Percentiles rank a stretch among this genome's conserved stretches.
phyloP scores from a whole-genome alignment of 2,329 filamentous ascomycete species.

The Talaromyces amestolkiae region DNA sequence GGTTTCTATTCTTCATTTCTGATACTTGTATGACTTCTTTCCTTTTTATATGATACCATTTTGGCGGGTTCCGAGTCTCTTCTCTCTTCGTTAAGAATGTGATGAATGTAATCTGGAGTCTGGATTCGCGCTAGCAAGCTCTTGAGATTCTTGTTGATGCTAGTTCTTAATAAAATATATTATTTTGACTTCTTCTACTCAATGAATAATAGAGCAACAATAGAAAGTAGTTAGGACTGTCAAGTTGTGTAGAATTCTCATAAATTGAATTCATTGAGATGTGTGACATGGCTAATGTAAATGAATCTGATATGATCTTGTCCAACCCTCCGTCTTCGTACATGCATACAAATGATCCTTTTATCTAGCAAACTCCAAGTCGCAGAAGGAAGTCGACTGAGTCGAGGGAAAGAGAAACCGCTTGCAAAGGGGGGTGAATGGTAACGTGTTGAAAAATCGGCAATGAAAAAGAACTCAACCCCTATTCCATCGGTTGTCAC shows the following conservation, averaged over 20 bases:
- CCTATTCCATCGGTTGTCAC: conserved; percentile 11
- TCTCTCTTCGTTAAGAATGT: conserved; percentile 7
- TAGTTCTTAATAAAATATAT: neutral
- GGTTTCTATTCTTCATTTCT: neutral
- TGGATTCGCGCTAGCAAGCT: neutral
- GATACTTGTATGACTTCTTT: conserved; percentile 10
- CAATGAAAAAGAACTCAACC: conserved; percentile 9
- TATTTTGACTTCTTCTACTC: neutral
- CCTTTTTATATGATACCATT: conserved; percentile 33
- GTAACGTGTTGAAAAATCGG: neutral
- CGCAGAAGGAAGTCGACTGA: neutral
- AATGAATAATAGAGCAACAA: neutral
- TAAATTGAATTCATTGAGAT: neutral
- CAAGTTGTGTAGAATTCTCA: neutral
- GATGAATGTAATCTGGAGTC: conserved; percentile 11
- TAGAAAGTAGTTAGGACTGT: neutral
- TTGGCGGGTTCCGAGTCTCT: conserved; percentile 12
- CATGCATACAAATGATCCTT: conserved; percentile 1
- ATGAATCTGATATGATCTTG: neutral
- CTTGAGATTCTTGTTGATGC: neutral
- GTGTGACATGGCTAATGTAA: neutral
- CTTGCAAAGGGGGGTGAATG: neutral
- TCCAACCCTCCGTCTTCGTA: neutral
- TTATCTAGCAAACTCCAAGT: neutral
- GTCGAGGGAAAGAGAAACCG: neutral